Base-by-base conservation (phyloP, 164 flowering plant species). In the Dillenia turbinata region DNA sequence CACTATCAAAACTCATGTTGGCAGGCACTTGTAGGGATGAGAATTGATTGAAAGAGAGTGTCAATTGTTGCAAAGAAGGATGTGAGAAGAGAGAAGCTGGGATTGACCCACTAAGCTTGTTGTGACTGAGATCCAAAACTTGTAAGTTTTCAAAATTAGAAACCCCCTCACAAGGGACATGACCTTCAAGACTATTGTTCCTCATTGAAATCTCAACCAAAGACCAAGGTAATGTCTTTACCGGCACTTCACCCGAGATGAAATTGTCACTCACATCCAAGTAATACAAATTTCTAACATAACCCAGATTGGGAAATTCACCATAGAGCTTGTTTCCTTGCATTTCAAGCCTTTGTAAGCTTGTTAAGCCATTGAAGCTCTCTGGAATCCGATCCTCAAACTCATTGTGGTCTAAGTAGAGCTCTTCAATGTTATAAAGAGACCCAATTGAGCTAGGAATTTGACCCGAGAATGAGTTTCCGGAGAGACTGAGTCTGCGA, bases 121-220 rank as follows among this genome's bases (percentile, higher is more conserved):
- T 94, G 71, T 81, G 69, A 71, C 93, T 86, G 64, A 94, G 78
- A 71, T 94, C 97, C 51, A 94, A 17, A 1, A 94, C 99, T 61
- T 90, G 93, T 2, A 90, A 60, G 53, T 12, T 75, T 6, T 13
- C 51, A 54, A 80, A 47, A 14, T 55, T 24, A 1, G 43, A 52
- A 8, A 79, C 9, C 9, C 55, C 71, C 4, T 58, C 57, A 33
- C 5, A 33, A 2, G 94, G 89, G 52, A 87, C 59, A 33, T 52
- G 59, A 11, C 92, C 90, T 44, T 68, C 49, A 0, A 91, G 14
- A 6, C 51, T 44, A 65, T 94, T 94, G 82, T 86, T 86, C 62
- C 97, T 71, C 78, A 88, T 74, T 8, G 85, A 75, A 16, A 91
- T 62, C 74, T 89, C 76, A 43, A 86, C 65, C 22, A 94, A 45